A percentile compares a stretch with the other conserved stretches of the same genome.
These are phyloP conservation scores for Speleostelium caveatum DNA, from an alignment of 78 protist genomes.

Conservation along the genomic window DNA sequence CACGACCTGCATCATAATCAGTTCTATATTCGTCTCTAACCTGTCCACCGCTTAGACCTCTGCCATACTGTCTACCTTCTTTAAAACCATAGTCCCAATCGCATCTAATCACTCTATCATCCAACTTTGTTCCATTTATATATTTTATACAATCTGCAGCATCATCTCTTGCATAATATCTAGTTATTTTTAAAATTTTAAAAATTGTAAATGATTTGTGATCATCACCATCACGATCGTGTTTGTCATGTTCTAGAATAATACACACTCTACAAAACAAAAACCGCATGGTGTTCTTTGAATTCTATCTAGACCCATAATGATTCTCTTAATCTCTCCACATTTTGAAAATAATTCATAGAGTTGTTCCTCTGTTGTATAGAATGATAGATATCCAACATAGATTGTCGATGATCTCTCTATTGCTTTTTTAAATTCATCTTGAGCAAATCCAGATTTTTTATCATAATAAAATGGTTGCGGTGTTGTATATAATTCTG, in stretches of 20 bases:
- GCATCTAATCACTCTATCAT: conserved; percentile 91
- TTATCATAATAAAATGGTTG: conserved; percentile 60
- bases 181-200: too few relatives aligned
- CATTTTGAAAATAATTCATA: conserved; percentile 89
- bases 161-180: conserved; percentile 89
- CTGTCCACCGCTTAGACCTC: conserved; percentile 91
- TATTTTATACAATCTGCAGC: conserved; percentile 88
- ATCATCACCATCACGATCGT: not conserved
- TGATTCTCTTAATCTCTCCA: conserved; percentile 92
- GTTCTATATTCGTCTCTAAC: conserved; percentile 92
- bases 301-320: conserved; percentile 95
- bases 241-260: not conserved
- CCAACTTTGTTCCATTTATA: conserved; percentile 90
- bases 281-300: conserved; percentile 97
- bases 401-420: conserved; percentile 85
- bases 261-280: conserved; percentile 95
- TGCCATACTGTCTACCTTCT: conserved; percentile 97
- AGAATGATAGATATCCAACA: conserved; percentile 95
- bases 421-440: conserved; percentile 34
- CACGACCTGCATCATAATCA: conserved; percentile 87
- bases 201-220: not conserved
- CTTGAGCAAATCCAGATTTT: conserved; percentile 49
- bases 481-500: conserved; percentile 49
- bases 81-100: conserved; percentile 98
- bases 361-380: conserved; percentile 95